phyloP scores from a whole-genome alignment of 768 basidiomycete species.

The Dictyophora rubrovolvata region DNA sequence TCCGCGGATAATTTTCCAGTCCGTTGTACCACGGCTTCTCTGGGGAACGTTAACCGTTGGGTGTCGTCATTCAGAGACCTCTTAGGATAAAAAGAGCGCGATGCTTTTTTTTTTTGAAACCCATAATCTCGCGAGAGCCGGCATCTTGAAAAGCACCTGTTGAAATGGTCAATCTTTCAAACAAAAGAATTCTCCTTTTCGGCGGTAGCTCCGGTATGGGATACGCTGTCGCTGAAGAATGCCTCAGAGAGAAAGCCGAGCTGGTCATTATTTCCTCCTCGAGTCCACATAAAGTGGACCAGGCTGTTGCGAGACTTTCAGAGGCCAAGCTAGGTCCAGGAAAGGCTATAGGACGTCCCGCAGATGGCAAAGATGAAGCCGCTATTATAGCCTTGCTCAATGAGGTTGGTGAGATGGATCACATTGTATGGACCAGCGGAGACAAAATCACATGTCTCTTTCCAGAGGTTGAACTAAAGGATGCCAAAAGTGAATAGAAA shows the following conservation, averaged over 20 bases:
- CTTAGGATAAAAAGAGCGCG: too few relatives aligned
- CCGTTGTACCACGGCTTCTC: not conserved
- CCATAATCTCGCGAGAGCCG: too few relatives aligned
- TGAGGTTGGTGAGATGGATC: constrained; percentile 9
- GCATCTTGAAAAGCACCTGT: not conserved
- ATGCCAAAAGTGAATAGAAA: not conserved
- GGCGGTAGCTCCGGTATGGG: constrained; percentile 11
- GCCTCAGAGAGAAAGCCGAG: not conserved
- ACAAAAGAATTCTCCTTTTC: constrained; percentile 7
- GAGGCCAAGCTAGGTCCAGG: not conserved
- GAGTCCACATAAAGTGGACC: not conserved
- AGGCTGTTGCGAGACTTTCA: not conserved
- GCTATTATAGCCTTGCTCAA: constrained; percentile 5
- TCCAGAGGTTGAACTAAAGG: not conserved
- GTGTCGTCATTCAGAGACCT: too few relatives aligned
- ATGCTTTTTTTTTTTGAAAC: too few relatives aligned
- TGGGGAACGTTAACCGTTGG: too few relatives aligned
- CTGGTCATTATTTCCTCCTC: constrained; percentile 9
- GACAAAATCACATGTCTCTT: not conserved
- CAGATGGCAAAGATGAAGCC: not conserved
- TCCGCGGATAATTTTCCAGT: not conserved
- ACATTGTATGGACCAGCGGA: constrained; percentile 11
- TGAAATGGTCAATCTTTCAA: not conserved
- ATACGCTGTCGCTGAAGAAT: constrained; percentile 5
- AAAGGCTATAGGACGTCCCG: not conserved